phyloP scores from a whole-genome alignment of 2,329 filamentous ascomycete species.

The Hymenoscyphus repandus region DNA sequence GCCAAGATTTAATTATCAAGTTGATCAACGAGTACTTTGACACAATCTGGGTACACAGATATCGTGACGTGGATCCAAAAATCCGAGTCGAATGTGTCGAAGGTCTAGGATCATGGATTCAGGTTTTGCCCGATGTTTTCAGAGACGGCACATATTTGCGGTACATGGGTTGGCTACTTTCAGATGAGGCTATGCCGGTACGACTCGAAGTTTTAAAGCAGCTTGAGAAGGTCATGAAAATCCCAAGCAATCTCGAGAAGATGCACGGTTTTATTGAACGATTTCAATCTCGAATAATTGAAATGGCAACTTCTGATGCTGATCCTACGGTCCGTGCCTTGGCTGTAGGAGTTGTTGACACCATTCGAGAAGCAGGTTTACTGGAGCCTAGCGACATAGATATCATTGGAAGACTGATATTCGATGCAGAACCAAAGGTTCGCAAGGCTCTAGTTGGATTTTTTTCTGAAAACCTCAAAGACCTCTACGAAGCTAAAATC shows the following conservation, averaged over 20 bases:
- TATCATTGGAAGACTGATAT: slow-evolving; percentile 78
- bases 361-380: slow-evolving; percentile 76
- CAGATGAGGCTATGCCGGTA: slow-evolving; percentile 69
- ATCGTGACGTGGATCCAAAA: slow-evolving; percentile 85
- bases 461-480: slow-evolving; percentile 81
- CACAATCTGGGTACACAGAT: slow-evolving; percentile 89
- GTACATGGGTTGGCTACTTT: slow-evolving; percentile 93
- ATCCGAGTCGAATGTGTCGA: slow-evolving; percentile 86
- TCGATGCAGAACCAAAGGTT: slow-evolving; percentile 78
- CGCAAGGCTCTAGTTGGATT: slow-evolving; percentile 87
- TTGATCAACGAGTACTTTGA: slow-evolving; percentile 84
- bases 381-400: slow-evolving; percentile 91
- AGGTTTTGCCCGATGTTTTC: slow-evolving; percentile 77
- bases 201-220: slow-evolving; percentile 85
- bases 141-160: slow-evolving; percentile 86
- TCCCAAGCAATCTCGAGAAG: slow-evolving; percentile 68
- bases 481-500: slow-evolving; percentile 71
- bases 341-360: slow-evolving; percentile 76
- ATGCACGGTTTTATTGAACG: slow-evolving; percentile 90
- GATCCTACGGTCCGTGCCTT: slow-evolving; percentile 75
- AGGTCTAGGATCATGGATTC: slow-evolving; percentile 84
- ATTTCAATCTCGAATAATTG: slow-evolving; percentile 80
- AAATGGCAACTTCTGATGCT: slow-evolving; percentile 84
- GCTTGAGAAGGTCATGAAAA: slow-evolving; percentile 71
- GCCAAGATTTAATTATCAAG: slow-evolving; percentile 55